Percentiles rank a stretch among this genome's conserved stretches.
Conservation (phyloP, 2,329 filamentous ascomycete species). For the Aspergillus brunneoviolaceus region DNA sequence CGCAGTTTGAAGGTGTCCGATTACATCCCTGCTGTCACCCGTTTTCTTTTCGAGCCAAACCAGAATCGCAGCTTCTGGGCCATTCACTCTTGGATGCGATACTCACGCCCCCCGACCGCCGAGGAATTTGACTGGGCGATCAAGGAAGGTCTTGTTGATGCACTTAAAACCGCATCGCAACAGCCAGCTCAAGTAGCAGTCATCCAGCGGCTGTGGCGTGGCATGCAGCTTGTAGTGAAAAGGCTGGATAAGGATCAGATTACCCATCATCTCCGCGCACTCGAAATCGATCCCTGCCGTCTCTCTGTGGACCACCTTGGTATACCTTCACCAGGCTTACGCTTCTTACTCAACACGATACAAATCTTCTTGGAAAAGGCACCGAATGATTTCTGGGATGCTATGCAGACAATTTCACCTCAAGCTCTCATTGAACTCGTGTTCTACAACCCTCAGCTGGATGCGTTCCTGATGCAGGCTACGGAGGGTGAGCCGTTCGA, state of each 20-base stretch:
- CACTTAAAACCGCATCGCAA: slow-evolving; percentile 62
- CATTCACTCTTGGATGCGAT: slow-evolving; percentile 64
- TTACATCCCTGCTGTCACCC: slow-evolving; percentile 77
- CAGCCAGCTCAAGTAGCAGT: slow-evolving; percentile 52
- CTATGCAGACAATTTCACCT: slow-evolving; percentile 77
- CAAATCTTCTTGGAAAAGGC: slow-evolving; percentile 71
- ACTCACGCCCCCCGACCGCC: slow-evolving; percentile 62
- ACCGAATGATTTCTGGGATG: slow-evolving; percentile 81
- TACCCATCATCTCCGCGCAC: slow-evolving; percentile 71
- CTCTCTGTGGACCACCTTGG: slow-evolving; percentile 66
- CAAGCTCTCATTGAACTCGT: slow-evolving; percentile 80
- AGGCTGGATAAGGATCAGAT: slow-evolving; percentile 73
- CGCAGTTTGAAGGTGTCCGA: slow-evolving; percentile 74
- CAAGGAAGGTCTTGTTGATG: slow-evolving; percentile 67
- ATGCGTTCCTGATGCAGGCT: slow-evolving; percentile 54
- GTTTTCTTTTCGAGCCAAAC: slow-evolving; percentile 78
- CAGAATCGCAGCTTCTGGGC: slow-evolving; percentile 66
- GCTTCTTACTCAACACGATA: slow-evolving; percentile 69
- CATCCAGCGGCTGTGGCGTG: slow-evolving; percentile 77
- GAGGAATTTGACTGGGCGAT: slow-evolving; percentile 87
- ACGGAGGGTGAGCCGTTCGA: slow-evolving; percentile 54
- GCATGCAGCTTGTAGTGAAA: slow-evolving; percentile 70
- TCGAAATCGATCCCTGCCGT: slow-evolving; percentile 69
- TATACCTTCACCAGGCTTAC: slow-evolving; percentile 61
- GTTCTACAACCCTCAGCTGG: slow-evolving; percentile 69